Conservation (phyloP, 1,284 basidiomycete species). For the Heterobasidion occidentale region DNA sequence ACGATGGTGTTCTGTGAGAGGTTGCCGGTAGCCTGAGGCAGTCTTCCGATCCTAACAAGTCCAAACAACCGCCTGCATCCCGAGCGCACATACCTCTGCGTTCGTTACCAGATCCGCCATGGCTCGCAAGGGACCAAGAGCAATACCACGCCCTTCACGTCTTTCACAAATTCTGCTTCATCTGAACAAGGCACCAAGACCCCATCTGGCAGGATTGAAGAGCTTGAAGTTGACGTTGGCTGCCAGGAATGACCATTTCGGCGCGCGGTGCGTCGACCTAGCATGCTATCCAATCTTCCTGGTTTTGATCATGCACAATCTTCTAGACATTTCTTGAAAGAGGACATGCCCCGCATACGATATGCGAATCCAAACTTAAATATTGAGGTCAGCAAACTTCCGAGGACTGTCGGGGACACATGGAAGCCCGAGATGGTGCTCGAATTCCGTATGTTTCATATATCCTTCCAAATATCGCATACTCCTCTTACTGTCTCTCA, state of each 20-base stretch:
- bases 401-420: slow-evolving; percentile 40
- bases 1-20: not conserved
- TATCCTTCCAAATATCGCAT: not conserved
- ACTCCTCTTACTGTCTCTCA: not conserved
- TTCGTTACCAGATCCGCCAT: slow-evolving; percentile 14
- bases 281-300: not conserved
- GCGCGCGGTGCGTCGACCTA: slow-evolving; percentile 41
- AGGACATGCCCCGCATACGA: slow-evolving; percentile 65
- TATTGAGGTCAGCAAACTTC: slow-evolving; percentile 45
- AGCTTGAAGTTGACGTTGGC: slow-evolving; percentile 51
- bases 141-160: slow-evolving; percentile 42
- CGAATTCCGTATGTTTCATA: slow-evolving; percentile 45
- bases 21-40: too few relatives aligned
- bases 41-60: slow-evolving; percentile 12
- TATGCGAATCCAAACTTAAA: slow-evolving; percentile 60
- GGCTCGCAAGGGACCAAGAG: slow-evolving; percentile 32
- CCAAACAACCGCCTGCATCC: slow-evolving; percentile 11
- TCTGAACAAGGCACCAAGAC: slow-evolving; percentile 46
- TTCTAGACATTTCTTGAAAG: slow-evolving; percentile 62
- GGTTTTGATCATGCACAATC: not conserved
- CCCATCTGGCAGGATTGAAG: slow-evolving; percentile 44
- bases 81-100: not conserved
- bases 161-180: slow-evolving; percentile 45
- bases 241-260: slow-evolving; percentile 63
- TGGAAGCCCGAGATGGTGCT: slow-evolving; percentile 55